Percentiles rank a stretch among this genome's conserved stretches.
Conservation (phyloP, 805 yeast species). For the Lachancea waltii region DNA sequence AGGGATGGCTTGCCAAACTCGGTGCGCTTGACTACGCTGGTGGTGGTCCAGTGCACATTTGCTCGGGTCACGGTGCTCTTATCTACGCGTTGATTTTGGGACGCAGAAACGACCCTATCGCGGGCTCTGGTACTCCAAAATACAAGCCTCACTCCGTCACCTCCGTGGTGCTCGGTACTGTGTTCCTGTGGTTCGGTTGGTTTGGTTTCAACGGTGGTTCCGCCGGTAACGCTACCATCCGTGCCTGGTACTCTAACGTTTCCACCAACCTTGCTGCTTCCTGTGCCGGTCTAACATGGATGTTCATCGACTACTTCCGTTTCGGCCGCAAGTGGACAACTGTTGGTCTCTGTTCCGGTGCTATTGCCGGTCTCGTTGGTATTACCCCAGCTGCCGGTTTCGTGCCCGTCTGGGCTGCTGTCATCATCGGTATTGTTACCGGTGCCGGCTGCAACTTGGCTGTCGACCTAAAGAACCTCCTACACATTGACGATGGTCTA, state of each 20-base stretch:
- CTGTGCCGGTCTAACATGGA: constrained; percentile 89
- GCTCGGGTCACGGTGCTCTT: constrained; percentile 91
- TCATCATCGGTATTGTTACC: constrained; percentile 74
- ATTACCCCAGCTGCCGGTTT: constrained; percentile 96
- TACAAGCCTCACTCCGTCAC: constrained; percentile 93
- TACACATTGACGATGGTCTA: constrained; percentile 88
- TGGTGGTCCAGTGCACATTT: constrained; percentile 96
- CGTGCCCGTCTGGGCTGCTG: constrained; percentile 86
- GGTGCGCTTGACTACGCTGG: constrained; percentile 97
- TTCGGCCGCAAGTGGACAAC: constrained; percentile 88
- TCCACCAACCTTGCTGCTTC: constrained; percentile 95
- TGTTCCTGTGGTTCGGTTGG: constrained; percentile 98
- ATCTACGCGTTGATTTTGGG: constrained; percentile 91
- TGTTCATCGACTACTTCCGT: constrained; percentile 82
- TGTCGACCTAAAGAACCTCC: constrained; percentile 64
- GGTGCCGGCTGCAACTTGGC: constrained; percentile 78
- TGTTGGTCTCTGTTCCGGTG: constrained; percentile 90
- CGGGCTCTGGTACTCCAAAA: constrained; percentile 66
- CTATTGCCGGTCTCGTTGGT: constrained; percentile 89
- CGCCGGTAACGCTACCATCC: constrained; percentile 85
- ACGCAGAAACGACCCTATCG: constrained; percentile 74
- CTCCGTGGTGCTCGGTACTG: constrained; percentile 85
- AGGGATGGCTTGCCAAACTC: constrained; percentile 79
- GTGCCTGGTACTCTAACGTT: constrained; percentile 91
- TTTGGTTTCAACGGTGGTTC: constrained; percentile 99